A percentile compares a stretch with the other conserved stretches of the same genome.
Evolutionary conservation across 106 monocot genomes (phyloP).

Genomic region (Phalaenopsis equestris): DNA sequence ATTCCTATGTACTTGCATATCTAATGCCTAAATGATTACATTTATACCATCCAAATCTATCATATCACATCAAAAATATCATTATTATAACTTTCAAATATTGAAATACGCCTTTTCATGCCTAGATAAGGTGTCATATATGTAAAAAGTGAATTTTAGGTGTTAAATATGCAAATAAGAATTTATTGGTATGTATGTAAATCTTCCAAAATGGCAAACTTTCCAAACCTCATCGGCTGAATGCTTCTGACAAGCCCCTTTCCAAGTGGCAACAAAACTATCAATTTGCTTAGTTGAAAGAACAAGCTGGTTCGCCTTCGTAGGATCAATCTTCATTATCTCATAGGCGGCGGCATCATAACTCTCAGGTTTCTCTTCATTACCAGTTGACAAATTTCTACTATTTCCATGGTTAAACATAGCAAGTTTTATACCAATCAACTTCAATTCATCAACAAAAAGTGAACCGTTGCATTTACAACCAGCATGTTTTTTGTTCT

Average conservation of each 20-base stretch:
- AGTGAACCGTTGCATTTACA: neutral
- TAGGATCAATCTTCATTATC: conserved; percentile 6
- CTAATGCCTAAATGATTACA: too few relatives aligned
- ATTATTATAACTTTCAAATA: too few relatives aligned
- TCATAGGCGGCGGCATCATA: neutral
- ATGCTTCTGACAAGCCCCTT: conserved; percentile 18
- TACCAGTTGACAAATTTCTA: conserved; percentile 4
- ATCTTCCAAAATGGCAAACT: neutral
- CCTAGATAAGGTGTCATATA: too few relatives aligned
- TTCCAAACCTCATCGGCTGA: conserved; percentile 10
- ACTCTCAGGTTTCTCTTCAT: conserved; percentile 2
- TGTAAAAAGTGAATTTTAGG: too few relatives aligned
- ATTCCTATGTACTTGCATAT: too few relatives aligned
- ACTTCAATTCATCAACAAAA: conserved; percentile 12
- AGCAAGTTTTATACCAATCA: conserved; percentile 18
- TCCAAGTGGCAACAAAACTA: conserved; percentile 13
- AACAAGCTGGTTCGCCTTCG: conserved; percentile 7
- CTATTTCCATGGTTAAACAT: conserved; percentile 1
- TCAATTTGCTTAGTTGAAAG: conserved; percentile 9
- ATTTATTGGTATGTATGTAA: too few relatives aligned
- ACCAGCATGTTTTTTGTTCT: conserved; percentile 2
- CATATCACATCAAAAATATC: too few relatives aligned
- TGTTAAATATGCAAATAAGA: too few relatives aligned
- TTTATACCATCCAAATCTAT: too few relatives aligned
- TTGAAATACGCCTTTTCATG: too few relatives aligned